phyloP scores from a whole-genome alignment of 208 protist species.

The Histomonas meleagridis region DNA sequence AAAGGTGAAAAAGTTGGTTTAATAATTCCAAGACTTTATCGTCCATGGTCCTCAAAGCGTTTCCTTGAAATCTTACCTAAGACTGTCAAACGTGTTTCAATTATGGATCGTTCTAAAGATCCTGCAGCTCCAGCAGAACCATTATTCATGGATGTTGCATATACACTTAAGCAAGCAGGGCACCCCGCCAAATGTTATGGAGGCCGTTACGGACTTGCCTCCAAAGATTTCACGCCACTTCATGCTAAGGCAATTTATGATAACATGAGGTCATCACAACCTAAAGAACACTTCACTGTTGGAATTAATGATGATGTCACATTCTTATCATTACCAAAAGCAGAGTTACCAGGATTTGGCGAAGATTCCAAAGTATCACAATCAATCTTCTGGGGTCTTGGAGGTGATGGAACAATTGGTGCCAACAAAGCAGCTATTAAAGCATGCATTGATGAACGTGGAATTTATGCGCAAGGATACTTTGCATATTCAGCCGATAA shows the following conservation, averaged over 20 bases:
- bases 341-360: background rate
- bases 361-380: constrained; percentile 38
- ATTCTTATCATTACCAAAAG: constrained; percentile 48
- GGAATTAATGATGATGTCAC: constrained; percentile 64
- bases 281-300: constrained; percentile 59
- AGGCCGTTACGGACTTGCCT: constrained; percentile 58
- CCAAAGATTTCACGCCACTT: constrained; percentile 61
- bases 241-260: constrained; percentile 57
- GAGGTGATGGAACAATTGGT: constrained; percentile 62
- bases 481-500: constrained; percentile 64
- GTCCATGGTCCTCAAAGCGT: constrained; percentile 52
- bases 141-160: constrained; percentile 61
- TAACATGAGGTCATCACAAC: constrained; percentile 49
- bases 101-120: constrained; percentile 61
- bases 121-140: constrained; percentile 53
- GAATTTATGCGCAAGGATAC: constrained; percentile 56
- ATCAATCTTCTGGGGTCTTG: constrained; percentile 60
- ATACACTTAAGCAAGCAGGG: constrained; percentile 9
- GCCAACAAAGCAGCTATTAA: constrained; percentile 65
- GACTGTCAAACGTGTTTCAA: constrained; percentile 52
- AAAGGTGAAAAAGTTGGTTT: constrained; percentile 59
- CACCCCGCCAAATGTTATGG: constrained; percentile 49
- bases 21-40: constrained; percentile 57
- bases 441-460: constrained; percentile 56
- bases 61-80: constrained; percentile 52